These are phyloP conservation scores for Adansonia madagascariensis DNA, from an alignment of 441 rosid species.

Conservation along the genomic window DNA sequence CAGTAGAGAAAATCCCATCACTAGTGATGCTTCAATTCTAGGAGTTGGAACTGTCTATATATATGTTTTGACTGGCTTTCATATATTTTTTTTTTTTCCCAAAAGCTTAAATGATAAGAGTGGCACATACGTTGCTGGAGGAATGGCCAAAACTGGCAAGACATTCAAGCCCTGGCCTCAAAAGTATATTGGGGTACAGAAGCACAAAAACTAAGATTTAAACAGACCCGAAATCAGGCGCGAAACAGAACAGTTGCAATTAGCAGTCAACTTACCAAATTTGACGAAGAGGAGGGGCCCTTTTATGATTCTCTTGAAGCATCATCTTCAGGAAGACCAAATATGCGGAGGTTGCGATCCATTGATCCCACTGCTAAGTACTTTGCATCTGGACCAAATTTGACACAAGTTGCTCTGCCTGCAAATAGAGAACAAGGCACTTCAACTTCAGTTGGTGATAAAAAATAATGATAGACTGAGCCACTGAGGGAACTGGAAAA, in stretches of 20 bases:
- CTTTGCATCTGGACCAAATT: constrained; percentile 85
- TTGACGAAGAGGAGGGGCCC: neutral
- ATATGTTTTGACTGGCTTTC: neutral
- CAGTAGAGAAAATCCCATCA: neutral
- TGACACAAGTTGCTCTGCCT: constrained; percentile 84
- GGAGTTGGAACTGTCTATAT: neutral
- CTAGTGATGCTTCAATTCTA: neutral
- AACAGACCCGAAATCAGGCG: neutral
- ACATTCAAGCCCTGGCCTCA: neutral
- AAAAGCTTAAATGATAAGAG: neutral
- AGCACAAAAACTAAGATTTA: neutral
- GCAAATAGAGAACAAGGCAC: constrained; percentile 27
- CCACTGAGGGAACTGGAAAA: neutral
- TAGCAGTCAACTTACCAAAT: constrained; percentile 18
- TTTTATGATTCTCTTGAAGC: constrained; percentile 46
- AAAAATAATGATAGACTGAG: neutral
- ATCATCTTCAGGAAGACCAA: constrained; percentile 73
- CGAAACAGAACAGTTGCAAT: neutral
- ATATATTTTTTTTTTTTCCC: neutral
- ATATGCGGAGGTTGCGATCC: constrained; percentile 95
- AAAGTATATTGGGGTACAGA: neutral
- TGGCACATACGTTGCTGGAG: constrained; percentile 5
- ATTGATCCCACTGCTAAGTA: constrained; percentile 93
- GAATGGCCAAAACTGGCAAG: neutral
- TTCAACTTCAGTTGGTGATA: neutral